Conservation (phyloP, 2,329 filamentous ascomycete genomes). For the Ophiostoma sp. region DNA sequence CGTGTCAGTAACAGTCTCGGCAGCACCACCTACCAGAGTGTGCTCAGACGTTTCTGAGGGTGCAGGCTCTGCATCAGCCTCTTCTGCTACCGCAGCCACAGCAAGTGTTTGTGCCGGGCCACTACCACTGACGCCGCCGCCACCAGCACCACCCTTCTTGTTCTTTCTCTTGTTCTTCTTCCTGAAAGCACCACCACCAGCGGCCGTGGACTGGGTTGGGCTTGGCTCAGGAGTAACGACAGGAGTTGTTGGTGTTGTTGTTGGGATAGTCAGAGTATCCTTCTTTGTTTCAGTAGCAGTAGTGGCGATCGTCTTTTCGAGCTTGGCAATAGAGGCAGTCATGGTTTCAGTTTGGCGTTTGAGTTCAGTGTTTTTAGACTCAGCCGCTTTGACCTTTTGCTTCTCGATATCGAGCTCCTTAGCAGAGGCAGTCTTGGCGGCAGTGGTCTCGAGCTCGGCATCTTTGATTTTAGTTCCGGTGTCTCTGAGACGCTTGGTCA, state of each 20-base stretch:
- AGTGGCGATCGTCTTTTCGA: slow-evolving; percentile 40
- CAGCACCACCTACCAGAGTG: slow-evolving; percentile 23
- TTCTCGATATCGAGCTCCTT: slow-evolving; percentile 32
- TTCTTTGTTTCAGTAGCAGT: neutral
- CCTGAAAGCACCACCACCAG: slow-evolving; percentile 32
- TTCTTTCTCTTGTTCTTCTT: slow-evolving; percentile 92
- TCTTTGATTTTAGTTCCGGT: slow-evolving; percentile 42
- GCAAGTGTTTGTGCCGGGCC: slow-evolving; percentile 33
- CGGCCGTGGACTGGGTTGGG: slow-evolving; percentile 3
- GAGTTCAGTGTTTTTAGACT: slow-evolving; percentile 37
- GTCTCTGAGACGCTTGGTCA: slow-evolving; percentile 46
- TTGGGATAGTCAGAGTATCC: neutral
- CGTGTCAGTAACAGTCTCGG: slow-evolving; percentile 28
- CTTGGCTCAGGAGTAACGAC: slow-evolving; percentile 23
- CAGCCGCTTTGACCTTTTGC: slow-evolving; percentile 33
- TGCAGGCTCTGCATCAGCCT: slow-evolving; percentile 37
- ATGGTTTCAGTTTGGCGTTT: slow-evolving; percentile 37
- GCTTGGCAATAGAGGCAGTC: slow-evolving; percentile 37
- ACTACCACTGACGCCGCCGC: slow-evolving; percentile 37
- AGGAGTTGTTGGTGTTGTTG: slow-evolving; percentile 13
- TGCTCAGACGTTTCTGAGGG: slow-evolving; percentile 29
- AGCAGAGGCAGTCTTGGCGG: slow-evolving; percentile 33
- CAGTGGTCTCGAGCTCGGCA: slow-evolving; percentile 37
- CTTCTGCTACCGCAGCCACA: slow-evolving; percentile 27
- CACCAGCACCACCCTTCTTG: slow-evolving; percentile 63